Base-by-base conservation (phyloP, 1,284 basidiomycete genomes). In the Meira miltonrushii region DNA sequence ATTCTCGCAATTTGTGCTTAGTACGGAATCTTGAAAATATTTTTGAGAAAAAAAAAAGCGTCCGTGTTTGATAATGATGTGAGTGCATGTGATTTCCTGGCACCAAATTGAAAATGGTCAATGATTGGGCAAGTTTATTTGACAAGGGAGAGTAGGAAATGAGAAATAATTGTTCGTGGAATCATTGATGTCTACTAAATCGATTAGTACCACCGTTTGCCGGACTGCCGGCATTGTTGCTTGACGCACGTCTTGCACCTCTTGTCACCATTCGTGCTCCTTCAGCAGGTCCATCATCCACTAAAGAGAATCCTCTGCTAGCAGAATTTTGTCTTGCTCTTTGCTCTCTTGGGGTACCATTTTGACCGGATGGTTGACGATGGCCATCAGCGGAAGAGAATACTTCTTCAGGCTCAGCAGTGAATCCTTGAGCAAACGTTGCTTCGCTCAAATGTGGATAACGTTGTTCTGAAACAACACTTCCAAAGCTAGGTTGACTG, bases 261-360 rank as follows among this genome's bases (percentile, higher is more conserved):
- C 75, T 67, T 55, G 67, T 67, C 49, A 75, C 73, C 52, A 70
- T 73, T 41, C 73, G 65, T 46, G 75, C 62, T 28, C 68, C 64
- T 0, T 72, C 68, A 17, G 75, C 72, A 47, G 75, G 75, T 1
- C 75, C 75, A 41, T 78, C 75, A 44, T 78, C 75, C 21, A 74
- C 71, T 33, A 78, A 57, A 46, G 67, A 71, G 62, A 77, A 70
- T 23, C 75, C 73, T 23, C 55, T 12, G n/a, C 44, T 48, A 25
- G 46, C 46, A 17, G 46, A 21, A 23, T 48, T 48, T 37, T 52
- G 60, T 43, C 51, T 21, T 17, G 63, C 58, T 39, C 67, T 59
- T 46, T 52, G 58, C 39, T 55, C 39, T 39, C 58, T 39, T 60
- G 53, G 38, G 56, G 44, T 2, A 33, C 39, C 54, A 54, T 37